phyloP scores from a whole-genome alignment of 2,329 filamentous ascomycete species.

The Colletotrichum trifolii region DNA sequence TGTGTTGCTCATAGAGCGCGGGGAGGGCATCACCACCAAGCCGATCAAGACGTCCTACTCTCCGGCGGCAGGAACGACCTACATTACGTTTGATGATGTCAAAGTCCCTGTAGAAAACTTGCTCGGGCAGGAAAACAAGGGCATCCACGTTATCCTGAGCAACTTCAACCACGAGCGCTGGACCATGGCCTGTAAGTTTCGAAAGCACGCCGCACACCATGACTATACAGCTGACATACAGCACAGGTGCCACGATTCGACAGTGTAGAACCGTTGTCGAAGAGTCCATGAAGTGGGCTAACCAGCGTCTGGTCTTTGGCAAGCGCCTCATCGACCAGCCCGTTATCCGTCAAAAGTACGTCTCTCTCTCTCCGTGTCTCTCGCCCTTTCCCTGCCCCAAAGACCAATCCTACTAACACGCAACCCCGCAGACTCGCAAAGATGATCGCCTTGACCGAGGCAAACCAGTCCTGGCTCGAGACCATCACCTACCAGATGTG shows the following conservation, averaged over 20 bases:
- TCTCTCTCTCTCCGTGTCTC: slow-evolving; percentile 18
- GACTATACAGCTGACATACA: slow-evolving; percentile 24
- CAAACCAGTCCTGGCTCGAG: slow-evolving; percentile 89
- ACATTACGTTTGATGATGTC: slow-evolving; percentile 86
- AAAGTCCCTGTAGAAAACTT: slow-evolving; percentile 84
- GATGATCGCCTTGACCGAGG: slow-evolving; percentile 85
- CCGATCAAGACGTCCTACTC: slow-evolving; percentile 86
- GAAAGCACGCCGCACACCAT: too few species aligned
- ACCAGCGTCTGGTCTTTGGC: slow-evolving; percentile 86
- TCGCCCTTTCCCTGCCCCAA: slow-evolving; percentile 12
- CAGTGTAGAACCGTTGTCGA: slow-evolving; percentile 77
- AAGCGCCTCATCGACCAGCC: slow-evolving; percentile 87
- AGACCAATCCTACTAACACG: background rate
- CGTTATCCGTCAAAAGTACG: slow-evolving; percentile 82
- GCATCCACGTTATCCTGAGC: slow-evolving; percentile 83
- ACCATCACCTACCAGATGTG: slow-evolving; percentile 89
- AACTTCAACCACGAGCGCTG: slow-evolving; percentile 93
- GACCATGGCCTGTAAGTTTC: slow-evolving; percentile 73
- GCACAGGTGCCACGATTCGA: slow-evolving; percentile 67
- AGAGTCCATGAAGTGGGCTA: slow-evolving; percentile 88
- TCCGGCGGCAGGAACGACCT: slow-evolving; percentile 80
- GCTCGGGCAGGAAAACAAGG: slow-evolving; percentile 85
- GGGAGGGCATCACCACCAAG: slow-evolving; percentile 80
- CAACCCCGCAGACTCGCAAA: slow-evolving; percentile 71
- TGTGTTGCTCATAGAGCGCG: slow-evolving; percentile 79